Conservation (phyloP, 2,329 filamentous ascomycete species). For the Claviceps sp. region DNA sequence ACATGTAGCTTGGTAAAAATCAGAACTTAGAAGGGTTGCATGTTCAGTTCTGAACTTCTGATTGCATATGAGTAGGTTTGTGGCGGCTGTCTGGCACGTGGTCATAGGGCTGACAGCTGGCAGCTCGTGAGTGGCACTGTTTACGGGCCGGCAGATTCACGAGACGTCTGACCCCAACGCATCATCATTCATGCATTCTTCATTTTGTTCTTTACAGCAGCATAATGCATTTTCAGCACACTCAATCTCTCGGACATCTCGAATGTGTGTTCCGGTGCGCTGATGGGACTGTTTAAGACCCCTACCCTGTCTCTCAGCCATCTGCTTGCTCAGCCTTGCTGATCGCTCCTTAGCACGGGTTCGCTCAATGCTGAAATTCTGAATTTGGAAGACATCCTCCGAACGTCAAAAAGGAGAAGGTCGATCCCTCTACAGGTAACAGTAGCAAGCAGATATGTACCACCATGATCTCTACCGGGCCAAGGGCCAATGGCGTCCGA, state of each 20-base stretch:
- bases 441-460: no score
- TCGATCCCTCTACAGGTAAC: background rate
- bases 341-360: no score
- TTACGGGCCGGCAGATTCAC: background rate
- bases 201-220: no score
- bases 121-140: no score
- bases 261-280: no score
- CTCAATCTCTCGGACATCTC: no score
- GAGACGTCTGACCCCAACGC: no score
- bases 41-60: background rate
- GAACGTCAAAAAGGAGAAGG: background rate
- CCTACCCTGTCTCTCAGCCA: background rate
- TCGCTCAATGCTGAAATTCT: background rate
- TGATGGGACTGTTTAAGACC: no score
- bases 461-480: no score
- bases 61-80: background rate
- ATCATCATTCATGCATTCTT: no score
- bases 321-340: background rate
- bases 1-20: background rate
- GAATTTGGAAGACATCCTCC: background rate
- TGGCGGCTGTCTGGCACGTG: conserved; percentile 1
- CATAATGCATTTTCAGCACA: no score
- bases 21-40: background rate
- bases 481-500: no score
- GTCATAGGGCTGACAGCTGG: background rate